Evolutionary conservation across 371 early-diverging fungal genomes (phyloP), one percentile per base, ranked within the genome.

Genomic region (Furculomyces boomerangus): DNA sequence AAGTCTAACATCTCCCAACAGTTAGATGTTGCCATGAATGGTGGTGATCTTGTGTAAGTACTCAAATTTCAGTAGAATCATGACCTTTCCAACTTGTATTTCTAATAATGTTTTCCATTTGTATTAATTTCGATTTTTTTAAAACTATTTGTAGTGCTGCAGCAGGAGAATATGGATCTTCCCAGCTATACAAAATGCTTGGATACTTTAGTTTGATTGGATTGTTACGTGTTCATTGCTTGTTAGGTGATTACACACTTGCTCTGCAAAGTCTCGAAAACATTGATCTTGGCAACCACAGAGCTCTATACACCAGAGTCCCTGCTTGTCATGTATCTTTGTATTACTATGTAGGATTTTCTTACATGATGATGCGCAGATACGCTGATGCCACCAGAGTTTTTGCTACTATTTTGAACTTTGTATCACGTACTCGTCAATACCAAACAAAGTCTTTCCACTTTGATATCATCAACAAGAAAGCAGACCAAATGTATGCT

Each of bases 341-440:
- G 16, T 93, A 86, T 75, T 94, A 94, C 73, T 91, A 93, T 67
- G 84, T 92, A 50, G 93, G 93, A 47, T 93, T 91, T 63, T 83
- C 92, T 30, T 94, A 93, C 76, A 80, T 91, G 88, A 94, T 94
- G 95, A 86, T 92, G 84, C 77, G 93, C 53, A 76, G 95, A 47
- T 94, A 90, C 63, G 80, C 91, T 37, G 95, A 94, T 64, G 95
- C 95, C 53, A 88, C 90, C 75, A 84, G 83, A 66, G 79, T 86
- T 24, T 90, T 91, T 74, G 80, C 88, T 20, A 86, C 87, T 62
- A 84, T 92, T 63, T 76, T 91, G 55, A 78, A 84, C 25, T 92
- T 88, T 65, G 83, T 93, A 54, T 76, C 84, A 59, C 80, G 91
- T 55, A 89, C 90, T 41, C 86, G 85, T 76, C 90, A 89, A 70